phyloP scores from a whole-genome alignment of 352 stramenopile genomes.

The Pythium scleroteichum region DNA sequence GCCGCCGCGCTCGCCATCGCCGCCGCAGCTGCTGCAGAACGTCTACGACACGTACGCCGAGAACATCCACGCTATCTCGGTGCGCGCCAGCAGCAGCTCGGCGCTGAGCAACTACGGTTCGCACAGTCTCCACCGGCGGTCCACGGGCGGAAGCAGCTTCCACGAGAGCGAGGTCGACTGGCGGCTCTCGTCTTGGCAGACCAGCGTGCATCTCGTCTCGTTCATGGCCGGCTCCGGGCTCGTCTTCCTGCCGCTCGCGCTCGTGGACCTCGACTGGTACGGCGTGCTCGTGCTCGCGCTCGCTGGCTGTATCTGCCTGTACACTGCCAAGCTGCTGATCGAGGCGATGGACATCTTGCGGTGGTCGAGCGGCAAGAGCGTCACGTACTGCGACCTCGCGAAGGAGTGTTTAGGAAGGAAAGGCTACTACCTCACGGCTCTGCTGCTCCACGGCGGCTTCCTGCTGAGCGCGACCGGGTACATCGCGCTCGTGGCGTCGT shows the following conservation, averaged over 20 bases:
- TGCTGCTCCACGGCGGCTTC: conserved; percentile 60
- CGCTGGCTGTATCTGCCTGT: conserved; percentile 52
- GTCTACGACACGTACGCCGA: conserved; percentile 30
- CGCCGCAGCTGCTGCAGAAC: conserved; percentile 20
- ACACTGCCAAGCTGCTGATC: conserved; percentile 68
- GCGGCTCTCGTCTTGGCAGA: conserved; percentile 61
- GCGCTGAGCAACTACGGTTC: conserved; percentile 34
- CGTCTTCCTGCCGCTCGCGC: conserved; percentile 66
- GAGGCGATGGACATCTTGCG: conserved; percentile 70
- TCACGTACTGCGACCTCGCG: conserved; percentile 74
- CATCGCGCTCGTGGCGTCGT: conserved; percentile 54
- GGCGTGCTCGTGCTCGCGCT: conserved; percentile 57
- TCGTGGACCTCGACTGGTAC: conserved; percentile 83
- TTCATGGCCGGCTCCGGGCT: conserved; percentile 78
- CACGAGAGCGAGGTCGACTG: conserved; percentile 11
- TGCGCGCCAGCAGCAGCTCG: conserved; percentile 36
- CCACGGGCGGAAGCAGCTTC: conserved; percentile 2
- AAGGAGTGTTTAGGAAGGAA: conserved; percentile 58
- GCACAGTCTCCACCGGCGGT: neutral
- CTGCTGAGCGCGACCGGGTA: conserved; percentile 64
- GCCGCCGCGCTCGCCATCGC: neutral
- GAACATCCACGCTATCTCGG: conserved; percentile 32
- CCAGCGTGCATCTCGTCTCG: conserved; percentile 67
- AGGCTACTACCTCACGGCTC: conserved; percentile 40
- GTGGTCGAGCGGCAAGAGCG: conserved; percentile 59